Percentiles rank a stretch among this genome's conserved stretches.
phyloP scores from a whole-genome alignment of 345 rosid species.

The Gossypium stocksii region DNA sequence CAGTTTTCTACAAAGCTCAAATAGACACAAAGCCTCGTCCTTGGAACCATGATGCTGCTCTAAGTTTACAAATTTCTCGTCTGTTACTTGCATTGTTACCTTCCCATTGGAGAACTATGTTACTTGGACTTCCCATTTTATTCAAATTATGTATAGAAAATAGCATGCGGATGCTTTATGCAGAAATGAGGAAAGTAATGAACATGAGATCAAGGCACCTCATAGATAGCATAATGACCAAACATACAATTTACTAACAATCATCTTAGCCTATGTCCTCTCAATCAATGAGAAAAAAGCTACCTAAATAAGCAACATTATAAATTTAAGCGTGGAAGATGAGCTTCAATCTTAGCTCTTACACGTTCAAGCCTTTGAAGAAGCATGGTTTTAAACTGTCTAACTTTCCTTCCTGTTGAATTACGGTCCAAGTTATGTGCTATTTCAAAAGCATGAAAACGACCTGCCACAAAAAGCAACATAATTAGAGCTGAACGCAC shows the following conservation, averaged over 20 bases:
- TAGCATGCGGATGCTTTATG: not conserved
- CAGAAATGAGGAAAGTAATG: not conserved
- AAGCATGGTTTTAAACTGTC: slow-evolving; percentile 90
- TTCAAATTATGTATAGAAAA: not conserved
- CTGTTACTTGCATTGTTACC: not conserved
- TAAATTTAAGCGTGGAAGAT: not conserved
- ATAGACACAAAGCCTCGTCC: not conserved
- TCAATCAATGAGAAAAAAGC: not conserved
- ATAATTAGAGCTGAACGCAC: not conserved
- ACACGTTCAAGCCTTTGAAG: slow-evolving; percentile 81
- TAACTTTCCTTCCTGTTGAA: slow-evolving; percentile 75
- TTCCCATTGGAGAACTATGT: not conserved
- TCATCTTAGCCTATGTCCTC: not conserved
- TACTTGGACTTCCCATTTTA: not conserved
- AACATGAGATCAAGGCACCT: not conserved
- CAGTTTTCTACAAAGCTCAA: not conserved
- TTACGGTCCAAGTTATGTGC: slow-evolving; percentile 73
- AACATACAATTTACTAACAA: not conserved
- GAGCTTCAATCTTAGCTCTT: slow-evolving; percentile 15
- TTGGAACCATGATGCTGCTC: not conserved
- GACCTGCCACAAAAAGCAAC: slow-evolving; percentile 46
- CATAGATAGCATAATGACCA: not conserved
- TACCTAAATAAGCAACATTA: not conserved
- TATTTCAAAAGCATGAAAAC: slow-evolving; percentile 75
- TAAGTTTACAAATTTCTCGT: not conserved